Percentiles rank a stretch among this genome's conserved stretches.
Conservation (phyloP, 1,284 basidiomycete genomes). For the Cutaneotrichosporon curvatum region DNA sequence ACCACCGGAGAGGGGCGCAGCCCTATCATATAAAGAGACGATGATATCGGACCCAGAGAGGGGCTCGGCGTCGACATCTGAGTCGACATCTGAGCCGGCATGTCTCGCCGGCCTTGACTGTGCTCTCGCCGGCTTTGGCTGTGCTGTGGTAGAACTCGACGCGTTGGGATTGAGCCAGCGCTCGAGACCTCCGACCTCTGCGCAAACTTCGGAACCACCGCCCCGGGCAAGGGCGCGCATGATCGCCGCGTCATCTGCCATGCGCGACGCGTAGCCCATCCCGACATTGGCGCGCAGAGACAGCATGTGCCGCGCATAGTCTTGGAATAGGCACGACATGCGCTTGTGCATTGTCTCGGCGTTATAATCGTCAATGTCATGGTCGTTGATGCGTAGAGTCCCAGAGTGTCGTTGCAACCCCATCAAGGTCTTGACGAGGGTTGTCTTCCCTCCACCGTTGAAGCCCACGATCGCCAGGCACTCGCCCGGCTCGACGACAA, state of each 20-base stretch:
- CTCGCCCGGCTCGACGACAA: constrained; percentile 64
- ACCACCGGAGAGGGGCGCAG: constrained; percentile 13
- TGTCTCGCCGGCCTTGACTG: background rate
- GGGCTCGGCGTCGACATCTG: too few relatives aligned
- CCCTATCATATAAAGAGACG: too few relatives aligned
- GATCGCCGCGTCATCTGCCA: constrained; percentile 48
- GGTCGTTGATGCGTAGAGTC: constrained; percentile 59
- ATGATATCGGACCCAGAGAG: background rate
- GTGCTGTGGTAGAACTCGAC: background rate
- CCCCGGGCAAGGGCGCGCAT: constrained; percentile 58
- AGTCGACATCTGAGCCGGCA: background rate
- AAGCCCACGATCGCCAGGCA: constrained; percentile 69
- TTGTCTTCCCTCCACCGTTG: constrained; percentile 58
- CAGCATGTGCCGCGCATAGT: constrained; percentile 67
- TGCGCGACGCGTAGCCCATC: constrained; percentile 55
- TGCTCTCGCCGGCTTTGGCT: background rate
- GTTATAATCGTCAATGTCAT: constrained; percentile 57
- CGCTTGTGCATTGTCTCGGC: constrained; percentile 64
- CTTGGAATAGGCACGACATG: constrained; percentile 70
- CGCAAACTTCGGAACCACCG: constrained; percentile 51
- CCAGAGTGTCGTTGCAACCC: constrained; percentile 59
- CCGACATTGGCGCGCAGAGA: constrained; percentile 70
- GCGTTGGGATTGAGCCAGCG: constrained; percentile 1
- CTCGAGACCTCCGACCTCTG: constrained; percentile 21
- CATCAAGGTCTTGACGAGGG: constrained; percentile 66